Conservation (phyloP, 768 basidiomycete species). For the Boletus vinaceobasis region DNA sequence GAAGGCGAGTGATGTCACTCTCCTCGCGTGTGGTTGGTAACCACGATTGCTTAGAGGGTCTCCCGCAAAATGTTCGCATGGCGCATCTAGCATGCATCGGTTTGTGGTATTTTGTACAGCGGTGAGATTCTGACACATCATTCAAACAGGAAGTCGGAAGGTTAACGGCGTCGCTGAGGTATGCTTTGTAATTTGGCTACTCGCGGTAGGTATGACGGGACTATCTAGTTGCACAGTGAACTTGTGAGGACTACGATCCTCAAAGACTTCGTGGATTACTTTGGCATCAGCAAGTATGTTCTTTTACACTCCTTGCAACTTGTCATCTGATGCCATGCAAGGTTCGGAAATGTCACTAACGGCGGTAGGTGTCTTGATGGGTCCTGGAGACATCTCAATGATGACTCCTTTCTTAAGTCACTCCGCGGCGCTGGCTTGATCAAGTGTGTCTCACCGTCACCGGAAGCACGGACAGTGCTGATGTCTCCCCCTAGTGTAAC, state of each 20-base stretch:
- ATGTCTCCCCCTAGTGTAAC: conserved; percentile 62
- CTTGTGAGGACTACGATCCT: conserved; percentile 80
- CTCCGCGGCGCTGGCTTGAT: conserved; percentile 90
- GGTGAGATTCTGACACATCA: background rate
- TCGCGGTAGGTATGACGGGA: background rate
- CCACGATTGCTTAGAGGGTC: conserved; percentile 54
- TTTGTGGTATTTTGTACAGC: conserved; percentile 11
- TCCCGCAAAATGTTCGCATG: conserved; percentile 86
- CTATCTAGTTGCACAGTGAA: conserved; percentile 72
- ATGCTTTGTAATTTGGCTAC: background rate
- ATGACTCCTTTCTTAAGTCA: conserved; percentile 46
- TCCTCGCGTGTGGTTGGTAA: background rate
- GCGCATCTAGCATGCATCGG: conserved; percentile 89
- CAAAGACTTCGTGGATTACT: conserved; percentile 93
- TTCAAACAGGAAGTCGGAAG: conserved; percentile 59
- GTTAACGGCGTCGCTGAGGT: conserved; percentile 97
- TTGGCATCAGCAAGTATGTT: conserved; percentile 72
- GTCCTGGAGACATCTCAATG: background rate
- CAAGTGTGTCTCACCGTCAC: conserved; percentile 40
- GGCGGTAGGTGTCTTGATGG: conserved; percentile 55
- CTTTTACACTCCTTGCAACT: background rate
- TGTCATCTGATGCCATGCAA: conserved; percentile 27
- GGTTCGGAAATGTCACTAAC: conserved; percentile 90
- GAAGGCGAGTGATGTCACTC: conserved; percentile 52
- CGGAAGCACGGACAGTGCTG: background rate